Evolutionary conservation across 2,329 filamentous ascomycete species (phyloP).

Genomic region (Daldinia sp.): DNA sequence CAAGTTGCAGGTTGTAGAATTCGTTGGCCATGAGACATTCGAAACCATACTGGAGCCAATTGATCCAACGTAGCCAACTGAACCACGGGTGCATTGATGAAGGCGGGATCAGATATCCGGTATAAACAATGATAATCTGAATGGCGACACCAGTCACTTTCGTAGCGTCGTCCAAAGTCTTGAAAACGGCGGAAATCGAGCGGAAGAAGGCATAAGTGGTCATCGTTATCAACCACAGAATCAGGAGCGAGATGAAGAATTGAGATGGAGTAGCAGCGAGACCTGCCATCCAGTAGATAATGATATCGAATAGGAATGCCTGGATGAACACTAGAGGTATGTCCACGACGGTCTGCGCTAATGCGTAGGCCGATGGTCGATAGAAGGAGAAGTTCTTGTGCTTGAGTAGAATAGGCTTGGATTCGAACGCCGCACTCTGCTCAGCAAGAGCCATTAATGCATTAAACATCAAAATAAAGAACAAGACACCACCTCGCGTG

Average conservation of each 20-base stretch:
- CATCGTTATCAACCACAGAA: slow-evolving; percentile 62
- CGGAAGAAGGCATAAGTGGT: slow-evolving; percentile 64
- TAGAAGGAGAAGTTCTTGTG: slow-evolving; percentile 77
- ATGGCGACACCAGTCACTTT: slow-evolving; percentile 44
- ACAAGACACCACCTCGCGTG: slow-evolving; percentile 67
- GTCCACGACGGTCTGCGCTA: slow-evolving; percentile 50
- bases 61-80: slow-evolving; percentile 63
- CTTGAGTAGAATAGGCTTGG: slow-evolving; percentile 72
- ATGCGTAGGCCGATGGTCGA: slow-evolving; percentile 65
- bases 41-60: slow-evolving; percentile 71
- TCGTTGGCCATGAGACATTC: slow-evolving; percentile 70
- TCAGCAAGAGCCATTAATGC: slow-evolving; percentile 68
- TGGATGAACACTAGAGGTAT: slow-evolving; percentile 65
- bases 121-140: slow-evolving; percentile 44
- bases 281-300: slow-evolving; percentile 69
- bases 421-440: slow-evolving; percentile 66
- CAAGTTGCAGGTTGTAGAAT: slow-evolving; percentile 62
- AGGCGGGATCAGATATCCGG: slow-evolving; percentile 60
- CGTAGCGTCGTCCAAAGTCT: slow-evolving; percentile 56
- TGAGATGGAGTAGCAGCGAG: slow-evolving; percentile 64
- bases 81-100: slow-evolving; percentile 64
- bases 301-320: slow-evolving; percentile 64
- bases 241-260: slow-evolving; percentile 67
- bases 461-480: slow-evolving; percentile 70
- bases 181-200: slow-evolving; percentile 56